phyloP scores from a whole-genome alignment of 768 basidiomycete genomes.

The Lactarius evosmus region DNA sequence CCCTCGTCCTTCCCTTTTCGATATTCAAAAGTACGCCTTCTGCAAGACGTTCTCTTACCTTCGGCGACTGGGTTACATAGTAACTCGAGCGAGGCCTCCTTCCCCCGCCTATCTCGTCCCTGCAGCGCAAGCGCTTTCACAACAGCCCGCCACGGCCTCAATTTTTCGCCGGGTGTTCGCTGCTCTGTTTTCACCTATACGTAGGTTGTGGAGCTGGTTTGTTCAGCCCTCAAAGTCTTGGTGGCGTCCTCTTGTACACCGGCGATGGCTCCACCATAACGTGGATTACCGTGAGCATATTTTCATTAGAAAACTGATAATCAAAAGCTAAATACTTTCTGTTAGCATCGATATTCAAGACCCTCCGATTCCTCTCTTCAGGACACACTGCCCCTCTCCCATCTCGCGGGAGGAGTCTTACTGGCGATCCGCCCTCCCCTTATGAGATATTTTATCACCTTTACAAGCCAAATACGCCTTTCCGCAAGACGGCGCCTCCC shows the following conservation, averaged over 20 bases:
- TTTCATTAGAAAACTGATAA: slow-evolving; percentile 1
- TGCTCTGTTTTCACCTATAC: slow-evolving; percentile 35
- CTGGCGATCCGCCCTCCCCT: slow-evolving; percentile 41
- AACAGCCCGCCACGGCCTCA: slow-evolving; percentile 29
- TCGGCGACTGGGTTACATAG: slow-evolving; percentile 85
- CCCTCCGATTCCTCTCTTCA: slow-evolving; percentile 68
- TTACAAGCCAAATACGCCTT: slow-evolving; percentile 87
- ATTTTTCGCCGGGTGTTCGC: slow-evolving; percentile 38
- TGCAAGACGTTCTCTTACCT: slow-evolving; percentile 87
- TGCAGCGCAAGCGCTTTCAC: slow-evolving; percentile 34
- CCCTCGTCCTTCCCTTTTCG: background rate
- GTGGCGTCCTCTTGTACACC: slow-evolving; percentile 61
- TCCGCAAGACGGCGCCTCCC: slow-evolving; percentile 71
- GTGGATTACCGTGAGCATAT: slow-evolving; percentile 50
- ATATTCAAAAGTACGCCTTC: slow-evolving; percentile 7
- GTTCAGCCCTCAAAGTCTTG: slow-evolving; percentile 47
- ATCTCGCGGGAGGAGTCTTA: slow-evolving; percentile 30
- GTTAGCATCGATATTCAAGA: slow-evolving; percentile 63
- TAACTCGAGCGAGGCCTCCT: slow-evolving; percentile 72
- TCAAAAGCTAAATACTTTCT: background rate
- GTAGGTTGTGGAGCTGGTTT: slow-evolving; percentile 31
- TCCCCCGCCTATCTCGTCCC: slow-evolving; percentile 51
- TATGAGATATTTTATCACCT: slow-evolving; percentile 87
- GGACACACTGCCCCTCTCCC: slow-evolving; percentile 55
- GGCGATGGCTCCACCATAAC: slow-evolving; percentile 47